Percentiles rank a stretch among this genome's conserved stretches.
phyloP scores from a whole-genome alignment of 2,329 filamentous ascomycete genomes.

The Cladosporium sp. region DNA sequence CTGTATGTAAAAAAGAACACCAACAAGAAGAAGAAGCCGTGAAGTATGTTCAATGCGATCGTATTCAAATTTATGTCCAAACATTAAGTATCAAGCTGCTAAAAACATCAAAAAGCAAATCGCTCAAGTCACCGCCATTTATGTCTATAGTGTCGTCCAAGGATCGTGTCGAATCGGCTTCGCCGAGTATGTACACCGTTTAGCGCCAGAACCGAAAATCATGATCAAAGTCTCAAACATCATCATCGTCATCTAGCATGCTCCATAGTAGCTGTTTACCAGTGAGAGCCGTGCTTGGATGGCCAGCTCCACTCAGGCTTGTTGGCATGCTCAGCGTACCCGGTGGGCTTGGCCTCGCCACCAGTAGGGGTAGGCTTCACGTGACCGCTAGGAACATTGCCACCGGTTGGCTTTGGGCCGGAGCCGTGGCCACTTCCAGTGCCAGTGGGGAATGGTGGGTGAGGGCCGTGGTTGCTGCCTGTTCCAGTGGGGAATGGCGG shows the following conservation, averaged over 20 bases:
- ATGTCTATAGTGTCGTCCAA: conserved; percentile 11
- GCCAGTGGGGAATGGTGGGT: conserved; percentile 1
- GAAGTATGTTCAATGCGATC: not conserved
- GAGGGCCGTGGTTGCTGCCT: not conserved
- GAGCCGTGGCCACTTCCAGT: not conserved
- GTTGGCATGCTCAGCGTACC: not conserved
- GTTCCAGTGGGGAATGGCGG: conserved; percentile 6
- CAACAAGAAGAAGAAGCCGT: not conserved
- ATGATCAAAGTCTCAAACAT: not conserved
- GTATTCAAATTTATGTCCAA: not conserved
- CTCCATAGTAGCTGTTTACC: not conserved
- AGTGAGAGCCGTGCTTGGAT: conserved; percentile 12
- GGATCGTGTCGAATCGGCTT: conserved; percentile 3
- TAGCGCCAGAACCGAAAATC: not conserved
- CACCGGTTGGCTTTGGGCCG: not conserved
- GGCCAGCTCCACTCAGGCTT: conserved; percentile 17
- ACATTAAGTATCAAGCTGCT: not conserved
- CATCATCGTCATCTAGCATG: not conserved
- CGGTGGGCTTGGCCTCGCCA: not conserved
- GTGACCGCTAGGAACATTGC: conserved; percentile 6
- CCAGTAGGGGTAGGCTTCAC: conserved; percentile 14
- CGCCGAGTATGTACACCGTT: conserved; percentile 9
- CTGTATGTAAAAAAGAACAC: not conserved
- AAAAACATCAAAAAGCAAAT: not conserved
- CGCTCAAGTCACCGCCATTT: not conserved